Evolutionary conservation across 768 basidiomycete species (phyloP).

Genomic region (Boletus sensibilis): DNA sequence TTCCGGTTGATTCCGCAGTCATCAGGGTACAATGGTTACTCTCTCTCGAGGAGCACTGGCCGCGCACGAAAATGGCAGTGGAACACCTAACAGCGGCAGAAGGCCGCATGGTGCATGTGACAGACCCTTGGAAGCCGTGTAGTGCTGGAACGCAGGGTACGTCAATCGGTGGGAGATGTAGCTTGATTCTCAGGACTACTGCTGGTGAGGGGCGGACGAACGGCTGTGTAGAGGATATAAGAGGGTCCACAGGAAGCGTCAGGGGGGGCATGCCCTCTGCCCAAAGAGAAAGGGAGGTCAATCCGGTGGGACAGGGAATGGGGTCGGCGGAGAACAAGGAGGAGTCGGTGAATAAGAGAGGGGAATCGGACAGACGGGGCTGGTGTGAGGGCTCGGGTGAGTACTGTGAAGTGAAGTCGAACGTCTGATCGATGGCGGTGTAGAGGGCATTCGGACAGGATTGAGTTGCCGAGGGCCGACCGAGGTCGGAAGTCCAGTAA

Average conservation of each 20-base stretch:
- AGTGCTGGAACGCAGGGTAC: conserved; percentile 51
- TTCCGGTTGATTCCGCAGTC: conserved; percentile 47
- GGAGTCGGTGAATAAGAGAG: conserved; percentile 28
- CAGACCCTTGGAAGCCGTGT: conserved; percentile 60
- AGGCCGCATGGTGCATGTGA: conserved; percentile 57
- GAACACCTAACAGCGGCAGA: conserved; percentile 55
- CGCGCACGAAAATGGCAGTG: conserved; percentile 57
- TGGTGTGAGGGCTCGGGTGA: conserved; percentile 27
- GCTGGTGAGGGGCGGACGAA: conserved; percentile 38
- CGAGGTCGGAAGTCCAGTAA: conserved; percentile 28
- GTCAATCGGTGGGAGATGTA: conserved; percentile 57
- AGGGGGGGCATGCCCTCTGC: conserved; percentile 71
- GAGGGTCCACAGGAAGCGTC: conserved; percentile 55
- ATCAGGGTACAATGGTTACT: conserved; percentile 37
- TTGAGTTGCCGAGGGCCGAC: conserved; percentile 26
- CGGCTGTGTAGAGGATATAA: conserved; percentile 41
- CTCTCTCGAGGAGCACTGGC: conserved; percentile 53
- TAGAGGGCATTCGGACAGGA: conserved; percentile 26
- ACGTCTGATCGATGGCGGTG: conserved; percentile 23
- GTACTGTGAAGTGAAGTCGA: conserved; percentile 20
- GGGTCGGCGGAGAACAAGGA: conserved; percentile 29
- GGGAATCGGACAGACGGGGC: conserved; percentile 28
- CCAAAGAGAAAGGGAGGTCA: conserved; percentile 47
- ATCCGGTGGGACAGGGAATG: conserved; percentile 35
- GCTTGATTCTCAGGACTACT: conserved; percentile 53